Conservation (phyloP, 352 stramenopile genomes). For the Pythium rhizo-oryzae region DNA sequence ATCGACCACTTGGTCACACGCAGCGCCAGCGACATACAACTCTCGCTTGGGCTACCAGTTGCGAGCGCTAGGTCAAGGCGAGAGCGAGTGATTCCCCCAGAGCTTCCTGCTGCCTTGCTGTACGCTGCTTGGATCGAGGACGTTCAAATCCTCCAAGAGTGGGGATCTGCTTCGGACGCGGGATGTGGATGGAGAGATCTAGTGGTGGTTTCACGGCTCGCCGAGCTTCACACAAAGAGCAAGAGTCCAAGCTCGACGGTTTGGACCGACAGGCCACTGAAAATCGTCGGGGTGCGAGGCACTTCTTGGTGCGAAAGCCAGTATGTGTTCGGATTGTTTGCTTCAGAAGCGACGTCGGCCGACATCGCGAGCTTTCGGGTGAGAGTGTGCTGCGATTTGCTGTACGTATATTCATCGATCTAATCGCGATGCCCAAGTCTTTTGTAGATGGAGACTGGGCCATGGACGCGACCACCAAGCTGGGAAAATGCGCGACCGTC, state of each 20-base stretch:
- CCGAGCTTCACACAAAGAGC: neutral
- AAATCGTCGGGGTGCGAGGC: neutral
- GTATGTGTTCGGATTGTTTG: neutral
- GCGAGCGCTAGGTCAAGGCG: neutral
- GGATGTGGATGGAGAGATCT: neutral
- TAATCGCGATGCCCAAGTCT: too few relatives aligned
- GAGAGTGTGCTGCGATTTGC: neutral
- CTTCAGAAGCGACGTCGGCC: neutral
- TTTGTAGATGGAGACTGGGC: too few relatives aligned
- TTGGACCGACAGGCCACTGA: neutral
- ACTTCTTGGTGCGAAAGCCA: neutral
- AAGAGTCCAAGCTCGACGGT: neutral
- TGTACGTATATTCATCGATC: too few relatives aligned
- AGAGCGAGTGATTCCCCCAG: neutral
- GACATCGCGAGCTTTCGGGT: neutral
- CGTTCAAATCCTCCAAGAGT: neutral
- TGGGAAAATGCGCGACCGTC: too few relatives aligned
- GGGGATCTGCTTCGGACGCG: neutral
- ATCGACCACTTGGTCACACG: conserved; percentile 38
- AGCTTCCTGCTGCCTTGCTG: neutral
- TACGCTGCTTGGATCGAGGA: conserved; percentile 4
- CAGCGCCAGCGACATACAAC: conserved; percentile 26
- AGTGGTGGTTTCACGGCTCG: neutral
- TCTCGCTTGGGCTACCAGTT: conserved; percentile 5
- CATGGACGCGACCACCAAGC: neutral